These are phyloP conservation scores for Aureobasidium pullulans DNA, from an alignment of 2,329 filamentous ascomycete species.

Conservation along the genomic window DNA sequence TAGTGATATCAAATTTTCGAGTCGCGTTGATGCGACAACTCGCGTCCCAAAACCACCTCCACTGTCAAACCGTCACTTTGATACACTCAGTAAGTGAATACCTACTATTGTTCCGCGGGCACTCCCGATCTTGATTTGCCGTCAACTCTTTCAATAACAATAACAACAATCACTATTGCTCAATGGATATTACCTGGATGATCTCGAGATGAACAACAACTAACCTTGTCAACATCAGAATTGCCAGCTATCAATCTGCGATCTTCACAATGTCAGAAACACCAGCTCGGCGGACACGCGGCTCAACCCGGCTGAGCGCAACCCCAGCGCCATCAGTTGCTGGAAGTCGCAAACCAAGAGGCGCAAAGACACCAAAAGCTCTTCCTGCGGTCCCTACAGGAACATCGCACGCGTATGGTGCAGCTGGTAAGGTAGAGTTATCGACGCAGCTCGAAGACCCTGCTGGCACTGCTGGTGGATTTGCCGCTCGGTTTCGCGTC, in stretches of 20 bases:
- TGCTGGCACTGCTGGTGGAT: conserved; percentile 7
- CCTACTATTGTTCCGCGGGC: no score
- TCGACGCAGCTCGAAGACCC: conserved; percentile 23
- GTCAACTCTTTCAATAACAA: not conserved
- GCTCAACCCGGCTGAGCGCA: conserved; percentile 24
- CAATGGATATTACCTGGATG: no score
- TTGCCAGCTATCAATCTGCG: not conserved
- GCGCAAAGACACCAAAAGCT: conserved; percentile 18
- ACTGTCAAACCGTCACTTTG: not conserved
- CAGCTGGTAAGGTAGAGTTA: conserved; percentile 26
- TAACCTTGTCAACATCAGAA: not conserved
- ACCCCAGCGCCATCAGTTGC: conserved; percentile 16
- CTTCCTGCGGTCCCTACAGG: conserved; percentile 15
- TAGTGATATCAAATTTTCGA: not conserved
- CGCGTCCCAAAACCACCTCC: not conserved
- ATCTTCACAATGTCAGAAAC: conserved; percentile 18
- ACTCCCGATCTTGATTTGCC: no score
- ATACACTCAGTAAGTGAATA: not conserved
- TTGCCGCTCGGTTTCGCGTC: conserved; percentile 5
- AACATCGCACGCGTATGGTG: conserved; percentile 31
- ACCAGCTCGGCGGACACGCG: conserved; percentile 17
- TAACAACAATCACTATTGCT: not conserved
- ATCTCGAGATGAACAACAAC: not conserved
- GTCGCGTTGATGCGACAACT: not conserved
- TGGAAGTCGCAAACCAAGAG: conserved; percentile 5